Base-by-base conservation (phyloP, 2,329 filamentous ascomycete species). In the Pseudogymnoascus sp. region DNA sequence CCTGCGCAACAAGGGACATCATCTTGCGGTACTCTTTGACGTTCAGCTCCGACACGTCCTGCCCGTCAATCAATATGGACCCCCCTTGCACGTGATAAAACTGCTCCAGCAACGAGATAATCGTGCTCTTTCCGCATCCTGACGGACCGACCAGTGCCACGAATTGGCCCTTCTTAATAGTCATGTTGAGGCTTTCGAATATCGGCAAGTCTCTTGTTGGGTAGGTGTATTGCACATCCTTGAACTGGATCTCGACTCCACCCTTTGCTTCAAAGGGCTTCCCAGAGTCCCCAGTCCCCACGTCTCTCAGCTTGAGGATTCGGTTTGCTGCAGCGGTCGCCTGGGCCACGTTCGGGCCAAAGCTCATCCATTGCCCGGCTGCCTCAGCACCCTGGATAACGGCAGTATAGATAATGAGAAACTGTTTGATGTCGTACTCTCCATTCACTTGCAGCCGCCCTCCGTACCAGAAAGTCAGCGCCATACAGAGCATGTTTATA, bases 1-100 rank as follows among this genome's bases (percentile, higher is more conserved):
- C 88, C 72, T 92, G 89, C 3, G 87, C 84, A 0, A 92, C 89
- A 0, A 92, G 80, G 1, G 87, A 87, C 10, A 92, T 77, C 36
- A 83, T 75, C 62, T 79, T 78, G 40, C 89, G 82, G 70, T 90
- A 90, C 15, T 80, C 74, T 64, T 79, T 79, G 0, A 87, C 78
- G 61, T 87, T 82, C 60, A 90, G 71, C 1, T 78, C 71, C 1
- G 76, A 72, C 45, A 92, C 83, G 67, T 87, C 80, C 59, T 77
- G 76, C 4, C 80, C 83, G 70, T 89, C 86, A 70, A 85, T 82
- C 0, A 86, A 76, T 61, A 94, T 86, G 4, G 77, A 75, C 5
- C 90, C 90, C 9, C 79, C 76, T 13, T 82, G 77, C 0, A 85
- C 74, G 40, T 89, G 83, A 71, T 93, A 93, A 73, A 92, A 92